These are phyloP conservation scores for Termitomyces sp. DNA, from an alignment of 768 basidiomycete genomes.

Conservation along the genomic window DNA sequence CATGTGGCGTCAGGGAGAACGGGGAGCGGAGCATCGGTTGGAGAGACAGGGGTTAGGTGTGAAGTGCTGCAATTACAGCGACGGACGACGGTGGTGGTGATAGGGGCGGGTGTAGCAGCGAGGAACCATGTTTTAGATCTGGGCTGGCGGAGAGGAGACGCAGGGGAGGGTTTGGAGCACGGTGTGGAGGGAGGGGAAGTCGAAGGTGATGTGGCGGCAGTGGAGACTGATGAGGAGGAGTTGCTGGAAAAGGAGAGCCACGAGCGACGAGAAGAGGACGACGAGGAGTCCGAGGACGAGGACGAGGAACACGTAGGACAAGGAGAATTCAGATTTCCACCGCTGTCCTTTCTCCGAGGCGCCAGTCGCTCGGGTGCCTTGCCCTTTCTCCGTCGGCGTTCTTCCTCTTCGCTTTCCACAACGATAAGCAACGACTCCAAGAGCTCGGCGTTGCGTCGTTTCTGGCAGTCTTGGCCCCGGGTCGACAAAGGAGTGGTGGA, in stretches of 20 bases:
- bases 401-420: conserved; percentile 35
- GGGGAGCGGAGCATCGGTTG: conserved; percentile 32
- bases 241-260: conserved; percentile 18
- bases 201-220: conserved; percentile 31
- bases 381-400: conserved; percentile 24
- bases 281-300: conserved; percentile 18
- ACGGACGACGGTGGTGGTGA: conserved; percentile 15
- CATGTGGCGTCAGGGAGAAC: conserved; percentile 2
- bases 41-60: conserved; percentile 27
- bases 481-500: conserved; percentile 23
- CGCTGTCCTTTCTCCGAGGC: conserved; percentile 6
- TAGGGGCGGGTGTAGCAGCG: conserved; percentile 9
- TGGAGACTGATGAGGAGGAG: conserved; percentile 25
- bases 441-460: conserved; percentile 26
- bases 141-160: conserved; percentile 2
- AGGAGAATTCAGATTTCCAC: background rate
- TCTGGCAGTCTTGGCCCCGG: conserved; percentile 9
- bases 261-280: conserved; percentile 21
- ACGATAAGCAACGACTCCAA: conserved; percentile 38
- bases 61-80: conserved; percentile 29
- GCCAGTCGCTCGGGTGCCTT: conserved; percentile 22
- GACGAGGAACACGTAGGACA: conserved; percentile 18
- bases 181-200: conserved; percentile 13
- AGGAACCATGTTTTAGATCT: conserved; percentile 19
- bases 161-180: background rate